Evolutionary conservation across 2,329 filamentous ascomycete genomes (phyloP).

Genomic region (Colletotrichum falcatum): DNA sequence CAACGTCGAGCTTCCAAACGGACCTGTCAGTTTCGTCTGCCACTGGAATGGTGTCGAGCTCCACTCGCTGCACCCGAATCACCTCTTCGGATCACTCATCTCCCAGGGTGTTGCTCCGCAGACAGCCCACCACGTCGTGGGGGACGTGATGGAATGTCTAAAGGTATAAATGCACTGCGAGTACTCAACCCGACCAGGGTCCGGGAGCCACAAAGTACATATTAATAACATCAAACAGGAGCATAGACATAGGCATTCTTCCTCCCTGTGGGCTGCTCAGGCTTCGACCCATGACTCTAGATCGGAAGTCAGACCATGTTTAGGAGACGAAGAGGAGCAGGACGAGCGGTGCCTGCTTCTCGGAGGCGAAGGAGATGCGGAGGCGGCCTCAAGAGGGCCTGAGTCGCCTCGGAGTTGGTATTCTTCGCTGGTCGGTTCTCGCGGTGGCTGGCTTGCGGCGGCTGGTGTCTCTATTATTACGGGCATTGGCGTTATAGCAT

Average conservation of each 20-base stretch:
- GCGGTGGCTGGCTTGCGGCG: neutral
- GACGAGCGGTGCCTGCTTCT: neutral
- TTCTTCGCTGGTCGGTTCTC: neutral
- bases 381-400: neutral
- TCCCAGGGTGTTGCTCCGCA: constrained; percentile 20
- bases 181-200: too few relatives aligned
- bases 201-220: neutral
- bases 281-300: too few relatives aligned
- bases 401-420: neutral
- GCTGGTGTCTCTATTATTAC: neutral
- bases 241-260: neutral
- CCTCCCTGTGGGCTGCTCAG: neutral
- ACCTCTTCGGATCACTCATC: constrained; percentile 20
- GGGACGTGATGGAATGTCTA: constrained; percentile 26
- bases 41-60: constrained; percentile 23
- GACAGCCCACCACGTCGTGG: constrained; percentile 17
- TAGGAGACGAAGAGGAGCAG: neutral
- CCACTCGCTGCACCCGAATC: constrained; percentile 24
- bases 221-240: neutral
- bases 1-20: constrained; percentile 7
- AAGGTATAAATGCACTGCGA: neutral
- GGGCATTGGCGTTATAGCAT: neutral
- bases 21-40: constrained; percentile 14
- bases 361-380: neutral
- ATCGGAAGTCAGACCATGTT: neutral